Percentiles rank a stretch among this genome's conserved stretches.
These are phyloP conservation scores for Magnusiomyces fungicola DNA, from an alignment of 1,139 yeast species.

Conservation along the genomic window DNA sequence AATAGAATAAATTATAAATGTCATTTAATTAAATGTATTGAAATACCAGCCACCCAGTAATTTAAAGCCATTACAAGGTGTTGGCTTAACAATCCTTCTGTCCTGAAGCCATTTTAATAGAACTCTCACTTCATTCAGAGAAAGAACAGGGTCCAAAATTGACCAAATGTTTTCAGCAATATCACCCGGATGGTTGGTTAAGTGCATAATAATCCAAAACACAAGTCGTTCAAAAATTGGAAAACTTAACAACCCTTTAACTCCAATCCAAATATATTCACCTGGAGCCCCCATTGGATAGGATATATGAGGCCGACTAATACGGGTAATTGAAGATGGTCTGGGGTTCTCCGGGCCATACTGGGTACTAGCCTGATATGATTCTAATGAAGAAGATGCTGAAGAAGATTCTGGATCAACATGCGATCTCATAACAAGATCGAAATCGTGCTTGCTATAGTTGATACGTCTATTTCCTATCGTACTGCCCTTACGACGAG, in stretches of 20 bases:
- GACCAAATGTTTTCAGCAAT: constrained; percentile 33
- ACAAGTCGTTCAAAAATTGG: constrained; percentile 54
- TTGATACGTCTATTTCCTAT: constrained; percentile 48
- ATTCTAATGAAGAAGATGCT: neutral
- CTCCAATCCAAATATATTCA: constrained; percentile 65
- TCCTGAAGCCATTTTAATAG: constrained; percentile 53
- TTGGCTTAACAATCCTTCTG: constrained; percentile 38
- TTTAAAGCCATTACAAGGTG: constrained; percentile 41
- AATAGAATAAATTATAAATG: no score
- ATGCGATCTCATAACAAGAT: constrained; percentile 34
- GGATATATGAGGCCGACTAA: constrained; percentile 18
- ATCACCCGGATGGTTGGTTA: constrained; percentile 52
- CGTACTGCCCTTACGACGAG: constrained; percentile 38
- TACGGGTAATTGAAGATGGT: constrained; percentile 7
- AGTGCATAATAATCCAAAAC: constrained; percentile 47
- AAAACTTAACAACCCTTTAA: constrained; percentile 51
- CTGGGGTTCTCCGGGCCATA: constrained; percentile 3
- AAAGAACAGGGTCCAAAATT: constrained; percentile 39
- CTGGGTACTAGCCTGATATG: neutral
- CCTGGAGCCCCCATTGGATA: constrained; percentile 57
- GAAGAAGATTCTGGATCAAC: constrained; percentile 11
- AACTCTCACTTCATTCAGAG: constrained; percentile 42
- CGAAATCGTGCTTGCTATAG: constrained; percentile 55
- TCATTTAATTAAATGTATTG: constrained; percentile 3
- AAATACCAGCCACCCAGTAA: constrained; percentile 48